These are phyloP conservation scores for Yamagishiella unicocca DNA, from an alignment of 139 green algal species.

Conservation along the genomic window DNA sequence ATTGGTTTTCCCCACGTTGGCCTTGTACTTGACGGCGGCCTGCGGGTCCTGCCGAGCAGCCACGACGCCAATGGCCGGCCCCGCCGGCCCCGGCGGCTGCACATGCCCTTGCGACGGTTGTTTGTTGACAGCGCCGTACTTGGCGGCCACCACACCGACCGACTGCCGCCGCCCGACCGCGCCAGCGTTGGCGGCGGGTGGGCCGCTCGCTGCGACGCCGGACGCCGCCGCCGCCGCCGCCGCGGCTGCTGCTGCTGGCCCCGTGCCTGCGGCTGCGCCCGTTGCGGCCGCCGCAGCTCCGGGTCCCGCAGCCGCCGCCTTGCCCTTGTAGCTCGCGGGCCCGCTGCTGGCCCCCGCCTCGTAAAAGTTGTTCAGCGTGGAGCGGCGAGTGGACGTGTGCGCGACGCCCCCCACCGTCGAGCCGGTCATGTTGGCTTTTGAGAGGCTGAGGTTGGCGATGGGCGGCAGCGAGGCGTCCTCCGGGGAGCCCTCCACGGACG, in stretches of 20 bases:
- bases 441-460: constrained; percentile 51
- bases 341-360: not conserved
- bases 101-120: constrained; percentile 32
- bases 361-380: constrained; percentile 34
- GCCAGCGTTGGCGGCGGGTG: not conserved
- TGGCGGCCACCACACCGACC: constrained; percentile 15
- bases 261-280: not conserved
- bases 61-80: not conserved
- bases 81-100: constrained; percentile 4
- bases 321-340: constrained; percentile 17
- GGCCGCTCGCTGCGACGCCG: not conserved
- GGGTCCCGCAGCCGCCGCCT: not conserved
- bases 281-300: not conserved
- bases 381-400: constrained; percentile 8
- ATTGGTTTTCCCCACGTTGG: constrained; percentile 44
- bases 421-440: constrained; percentile 45
- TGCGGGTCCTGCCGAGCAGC: not conserved
- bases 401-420: not conserved
- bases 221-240: not conserved
- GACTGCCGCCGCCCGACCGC: constrained; percentile 30
- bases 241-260: not conserved
- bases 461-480: constrained; percentile 50
- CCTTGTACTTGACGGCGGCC: constrained; percentile 50
- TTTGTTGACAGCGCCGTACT: constrained; percentile 36
- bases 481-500: not conserved